Evolutionary conservation across 2,329 filamentous ascomycete genomes (phyloP).

Genomic region (Colletotrichum costaricense): DNA sequence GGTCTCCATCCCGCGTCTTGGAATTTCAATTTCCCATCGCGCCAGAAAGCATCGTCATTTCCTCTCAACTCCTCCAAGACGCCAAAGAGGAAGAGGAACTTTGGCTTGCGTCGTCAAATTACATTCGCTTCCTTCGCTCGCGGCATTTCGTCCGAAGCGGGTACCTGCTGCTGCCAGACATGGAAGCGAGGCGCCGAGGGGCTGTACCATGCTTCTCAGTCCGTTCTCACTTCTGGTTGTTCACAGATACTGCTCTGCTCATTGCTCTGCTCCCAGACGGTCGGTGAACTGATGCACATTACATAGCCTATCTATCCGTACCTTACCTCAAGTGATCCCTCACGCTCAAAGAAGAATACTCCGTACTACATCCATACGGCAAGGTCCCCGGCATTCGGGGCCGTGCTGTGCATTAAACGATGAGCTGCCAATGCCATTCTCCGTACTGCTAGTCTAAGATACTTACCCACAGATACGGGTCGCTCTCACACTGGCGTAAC

Average conservation of each 20-base stretch:
- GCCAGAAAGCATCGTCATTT: conserved; percentile 11
- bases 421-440: background rate
- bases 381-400: conserved; percentile 7
- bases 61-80: background rate
- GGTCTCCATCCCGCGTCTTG: background rate
- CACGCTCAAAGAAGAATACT: background rate
- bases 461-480: conserved; percentile 23
- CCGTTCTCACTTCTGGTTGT: background rate
- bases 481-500: background rate
- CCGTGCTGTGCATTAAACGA: conserved; percentile 25
- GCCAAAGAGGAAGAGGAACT: background rate
- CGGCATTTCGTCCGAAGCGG: conserved; percentile 1
- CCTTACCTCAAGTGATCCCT: background rate
- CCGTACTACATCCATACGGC: background rate
- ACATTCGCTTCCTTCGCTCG: background rate
- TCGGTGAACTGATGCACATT: background rate
- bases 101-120: background rate
- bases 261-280: background rate
- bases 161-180: background rate
- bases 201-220: conserved; percentile 20
- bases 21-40: background rate
- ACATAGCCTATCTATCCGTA: background rate
- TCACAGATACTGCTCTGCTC: background rate
- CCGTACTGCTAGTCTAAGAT: no score
- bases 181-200: conserved; percentile 30